Evolutionary conservation across 1,139 yeast genomes (phyloP).

Genomic region (Hemisphaericaspora subhashii): DNA sequence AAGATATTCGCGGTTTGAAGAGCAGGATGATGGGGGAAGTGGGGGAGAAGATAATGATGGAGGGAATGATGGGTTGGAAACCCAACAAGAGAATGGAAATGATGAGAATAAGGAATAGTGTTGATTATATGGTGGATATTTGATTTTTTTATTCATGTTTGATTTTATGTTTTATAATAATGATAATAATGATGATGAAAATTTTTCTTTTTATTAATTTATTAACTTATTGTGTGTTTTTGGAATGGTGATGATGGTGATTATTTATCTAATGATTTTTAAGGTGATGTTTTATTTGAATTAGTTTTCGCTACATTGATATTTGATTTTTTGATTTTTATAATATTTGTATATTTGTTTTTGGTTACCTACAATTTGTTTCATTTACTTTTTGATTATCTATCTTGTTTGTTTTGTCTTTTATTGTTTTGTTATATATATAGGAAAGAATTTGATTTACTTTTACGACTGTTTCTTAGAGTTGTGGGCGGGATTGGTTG

Average conservation of each 20-base stretch:
- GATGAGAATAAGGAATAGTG: conserved; percentile 4
- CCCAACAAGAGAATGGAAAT: neutral
- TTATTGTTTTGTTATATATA: neutral
- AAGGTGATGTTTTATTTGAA: no score
- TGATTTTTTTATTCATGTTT: neutral
- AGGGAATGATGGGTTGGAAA: neutral
- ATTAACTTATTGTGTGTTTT: neutral
- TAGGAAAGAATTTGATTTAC: neutral
- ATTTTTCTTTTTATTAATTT: neutral
- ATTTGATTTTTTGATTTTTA: neutral
- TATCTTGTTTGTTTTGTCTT: neutral
- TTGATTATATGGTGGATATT: neutral
- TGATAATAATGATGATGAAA: neutral
- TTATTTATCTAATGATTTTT: no score
- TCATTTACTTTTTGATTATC: neutral
- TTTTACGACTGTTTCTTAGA: no score
- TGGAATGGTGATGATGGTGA: neutral
- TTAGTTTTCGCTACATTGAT: neutral
- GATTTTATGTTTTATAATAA: neutral
- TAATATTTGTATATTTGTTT: neutral
- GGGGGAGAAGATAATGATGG: conserved; percentile 1
- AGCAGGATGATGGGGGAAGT: neutral
- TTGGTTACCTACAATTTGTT: neutral
- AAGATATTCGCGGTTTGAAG: neutral
- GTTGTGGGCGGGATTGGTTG: no score